Conservation (phyloP, 805 yeast genomes). For the Hanseniaspora meyeri region DNA sequence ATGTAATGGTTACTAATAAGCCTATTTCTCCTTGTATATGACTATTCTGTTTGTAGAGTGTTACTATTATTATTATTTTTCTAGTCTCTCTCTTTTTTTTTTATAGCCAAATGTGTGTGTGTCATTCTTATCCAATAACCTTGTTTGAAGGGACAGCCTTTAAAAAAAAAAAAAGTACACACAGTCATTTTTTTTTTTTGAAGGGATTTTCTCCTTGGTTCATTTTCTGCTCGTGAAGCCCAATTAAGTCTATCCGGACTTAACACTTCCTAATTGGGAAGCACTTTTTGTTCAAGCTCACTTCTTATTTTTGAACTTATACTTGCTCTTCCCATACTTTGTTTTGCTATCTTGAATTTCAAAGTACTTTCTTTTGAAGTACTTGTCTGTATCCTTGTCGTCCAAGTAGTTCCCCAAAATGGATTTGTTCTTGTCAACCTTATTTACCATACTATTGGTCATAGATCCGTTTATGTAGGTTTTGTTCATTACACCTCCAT, state of each 20-base stretch:
- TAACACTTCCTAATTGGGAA: background rate
- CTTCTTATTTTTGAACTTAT: conserved; percentile 34
- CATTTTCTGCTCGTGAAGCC: too few species aligned
- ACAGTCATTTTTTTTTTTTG: too few species aligned
- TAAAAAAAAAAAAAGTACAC: too few species aligned
- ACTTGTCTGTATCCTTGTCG: conserved; percentile 54
- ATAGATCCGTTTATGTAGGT: conserved; percentile 7
- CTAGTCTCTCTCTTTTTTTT: too few species aligned
- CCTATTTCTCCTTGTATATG: background rate
- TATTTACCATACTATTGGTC: conserved; percentile 38
- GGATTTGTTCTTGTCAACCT: conserved; percentile 62
- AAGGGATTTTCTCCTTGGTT: too few species aligned
- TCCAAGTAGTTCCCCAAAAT: conserved; percentile 72
- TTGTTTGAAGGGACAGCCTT: too few species aligned
- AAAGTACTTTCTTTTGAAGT: conserved; percentile 71
- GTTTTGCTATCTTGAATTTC: conserved; percentile 59
- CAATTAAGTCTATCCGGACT: background rate
- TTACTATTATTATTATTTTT: too few species aligned
- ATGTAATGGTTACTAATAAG: background rate
- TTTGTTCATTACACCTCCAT: conserved; percentile 28
- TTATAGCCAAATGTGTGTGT: too few species aligned
- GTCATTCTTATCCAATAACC: too few species aligned
- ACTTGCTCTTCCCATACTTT: conserved; percentile 20
- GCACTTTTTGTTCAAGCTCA: background rate
- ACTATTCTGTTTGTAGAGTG: too few species aligned